Base-by-base conservation (phyloP, 164 flowering plant genomes). In the Vitis cinerea region DNA sequence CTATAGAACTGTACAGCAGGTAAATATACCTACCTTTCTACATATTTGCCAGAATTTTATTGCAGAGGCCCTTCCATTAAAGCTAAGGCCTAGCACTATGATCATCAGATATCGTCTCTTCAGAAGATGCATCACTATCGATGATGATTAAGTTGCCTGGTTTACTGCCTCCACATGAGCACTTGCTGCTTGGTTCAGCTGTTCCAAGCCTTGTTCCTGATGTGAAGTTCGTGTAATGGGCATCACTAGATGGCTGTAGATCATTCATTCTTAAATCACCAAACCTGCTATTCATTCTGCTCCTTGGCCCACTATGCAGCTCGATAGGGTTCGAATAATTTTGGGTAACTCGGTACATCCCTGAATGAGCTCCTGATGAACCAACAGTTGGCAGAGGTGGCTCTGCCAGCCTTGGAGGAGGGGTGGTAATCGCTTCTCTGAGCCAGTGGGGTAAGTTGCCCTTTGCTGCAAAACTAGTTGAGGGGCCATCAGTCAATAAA, bases 61-160 rank as follows among this genome's bases (percentile, higher is more conserved):
- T 12, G 44, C 10, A 6, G 16, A 60, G 31, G 48, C 48, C 27
- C 27, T 23, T 31, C 19, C 19, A 48, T 37, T 14, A n/a, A 37
- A 52, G 50, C 17, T 50, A 52, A 54, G 60, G 74, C 72, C 82
- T 78, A 54, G 65, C 69, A 64, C 71, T 64, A 55, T 63, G 83
- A 71, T 84, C 89, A 83, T 86, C 93, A 6, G 89, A 88, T 64
- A 88, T 79, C 7, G 90, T 88, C 71, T 82, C 90, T 77, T 88
- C 93, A 9, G 93, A 88, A 64, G 92, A 88, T 10, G 82, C 85
- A 64, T 85, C 92, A 66, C 84, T 85, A n/a, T 83, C 79, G n/a
- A 88, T 76, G 48, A 81, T 67, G 48, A 85, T 83, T 62, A 82
- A 10, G 10, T 84, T 83, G 54, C 78, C 64, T 55, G 53, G 69